Evolutionary conservation across 2,329 filamentous ascomycete species (phyloP).

Genomic region (Anthostomella pinea): DNA sequence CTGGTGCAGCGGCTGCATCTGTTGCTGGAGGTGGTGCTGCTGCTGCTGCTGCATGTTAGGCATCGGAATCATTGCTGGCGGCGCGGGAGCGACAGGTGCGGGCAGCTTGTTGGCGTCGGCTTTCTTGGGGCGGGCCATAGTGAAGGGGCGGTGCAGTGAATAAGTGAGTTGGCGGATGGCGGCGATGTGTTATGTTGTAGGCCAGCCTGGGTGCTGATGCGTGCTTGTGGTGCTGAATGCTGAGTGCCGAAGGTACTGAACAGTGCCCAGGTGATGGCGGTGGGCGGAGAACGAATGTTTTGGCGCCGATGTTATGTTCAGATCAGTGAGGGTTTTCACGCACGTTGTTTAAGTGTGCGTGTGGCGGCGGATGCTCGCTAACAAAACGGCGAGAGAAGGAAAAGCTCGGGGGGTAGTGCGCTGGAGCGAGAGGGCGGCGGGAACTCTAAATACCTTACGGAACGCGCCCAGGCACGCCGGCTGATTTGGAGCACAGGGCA

Average conservation of each 20-base stretch:
- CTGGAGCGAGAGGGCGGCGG: conserved; percentile 27
- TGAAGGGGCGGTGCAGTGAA: conserved; percentile 7
- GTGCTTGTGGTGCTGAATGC: conserved; percentile 4
- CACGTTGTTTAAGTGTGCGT: conserved; percentile 8
- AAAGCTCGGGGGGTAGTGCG: conserved; percentile 24
- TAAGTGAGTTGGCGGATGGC: conserved; percentile 1
- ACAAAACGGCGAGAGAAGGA: conserved; percentile 19
- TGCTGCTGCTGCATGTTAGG: conserved; percentile 24
- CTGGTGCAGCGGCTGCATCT: conserved; percentile 20
- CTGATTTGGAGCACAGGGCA: too few species aligned
- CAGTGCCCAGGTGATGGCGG: too few species aligned
- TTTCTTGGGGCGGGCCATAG: conserved; percentile 42
- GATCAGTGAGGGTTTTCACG: too few species aligned
- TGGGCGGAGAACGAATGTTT: too few species aligned
- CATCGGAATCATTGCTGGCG: conserved; percentile 40
- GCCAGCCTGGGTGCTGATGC: not conserved
- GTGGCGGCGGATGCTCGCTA: conserved; percentile 16
- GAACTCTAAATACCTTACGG: conserved; percentile 31
- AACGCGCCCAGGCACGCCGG: conserved; percentile 18
- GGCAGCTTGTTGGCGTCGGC: conserved; percentile 35
- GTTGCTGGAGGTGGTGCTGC: conserved; percentile 17
- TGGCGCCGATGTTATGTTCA: too few species aligned
- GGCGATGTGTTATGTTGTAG: conserved; percentile 1
- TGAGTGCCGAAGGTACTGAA: too few species aligned
- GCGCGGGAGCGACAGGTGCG: conserved; percentile 33